phyloP scores from a whole-genome alignment of 352 stramenopile genomes.

The Pythium insidiosum region DNA sequence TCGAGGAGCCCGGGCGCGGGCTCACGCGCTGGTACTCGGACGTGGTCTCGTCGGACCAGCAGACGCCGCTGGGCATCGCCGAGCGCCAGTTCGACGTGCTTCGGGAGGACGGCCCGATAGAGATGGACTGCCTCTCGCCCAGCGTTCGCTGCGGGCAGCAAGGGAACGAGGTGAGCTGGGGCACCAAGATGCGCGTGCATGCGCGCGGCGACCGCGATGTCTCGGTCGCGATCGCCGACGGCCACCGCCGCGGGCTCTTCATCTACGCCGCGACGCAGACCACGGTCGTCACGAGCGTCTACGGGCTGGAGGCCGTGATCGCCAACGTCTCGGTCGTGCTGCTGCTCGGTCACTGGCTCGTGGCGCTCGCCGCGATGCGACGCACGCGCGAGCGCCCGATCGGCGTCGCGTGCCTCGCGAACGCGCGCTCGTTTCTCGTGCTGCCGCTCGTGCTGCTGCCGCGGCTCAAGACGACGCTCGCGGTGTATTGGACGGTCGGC shows the following conservation, averaged over 20 bases:
- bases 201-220: slow-evolving; percentile 3
- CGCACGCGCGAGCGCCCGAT: slow-evolving; percentile 14
- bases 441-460: slow-evolving; percentile 32
- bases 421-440: slow-evolving; percentile 28
- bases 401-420: slow-evolving; percentile 27
- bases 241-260: slow-evolving; percentile 28
- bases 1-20: neutral
- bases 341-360: slow-evolving; percentile 32
- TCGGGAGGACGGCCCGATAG: slow-evolving; percentile 5
- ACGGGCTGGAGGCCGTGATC: slow-evolving; percentile 37
- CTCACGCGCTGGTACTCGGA: slow-evolving; percentile 20
- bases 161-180: neutral
- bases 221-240: slow-evolving; percentile 21
- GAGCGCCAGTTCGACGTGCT: slow-evolving; percentile 30
- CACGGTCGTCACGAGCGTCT: slow-evolving; percentile 16
- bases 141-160: neutral
- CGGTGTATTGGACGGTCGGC: slow-evolving; percentile 30
- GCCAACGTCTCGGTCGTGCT: slow-evolving; percentile 27
- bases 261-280: slow-evolving; percentile 8
- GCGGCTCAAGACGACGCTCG: slow-evolving; percentile 26
- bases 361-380: slow-evolving; percentile 31
- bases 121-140: slow-evolving; percentile 22
- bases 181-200: neutral
- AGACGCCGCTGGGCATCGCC: slow-evolving; percentile 15
- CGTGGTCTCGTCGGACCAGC: slow-evolving; percentile 20